phyloP scores from a whole-genome alignment of 2,329 filamentous ascomycete genomes.

The Ophiobolus disseminans region DNA sequence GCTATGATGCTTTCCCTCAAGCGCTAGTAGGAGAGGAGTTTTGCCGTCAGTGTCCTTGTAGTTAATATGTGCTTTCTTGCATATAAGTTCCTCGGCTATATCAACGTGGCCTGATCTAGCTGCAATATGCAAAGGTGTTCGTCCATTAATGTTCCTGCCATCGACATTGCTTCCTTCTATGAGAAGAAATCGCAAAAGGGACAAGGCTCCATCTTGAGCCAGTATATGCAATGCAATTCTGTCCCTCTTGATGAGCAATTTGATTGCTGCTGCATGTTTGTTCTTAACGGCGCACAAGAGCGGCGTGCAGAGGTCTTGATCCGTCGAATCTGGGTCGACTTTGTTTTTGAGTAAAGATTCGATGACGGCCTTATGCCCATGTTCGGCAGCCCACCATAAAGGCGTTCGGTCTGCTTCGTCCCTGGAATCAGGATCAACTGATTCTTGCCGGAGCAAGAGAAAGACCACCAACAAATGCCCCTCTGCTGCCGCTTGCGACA shows the following conservation, averaged over 20 bases:
- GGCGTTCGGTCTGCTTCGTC: conserved; percentile 7
- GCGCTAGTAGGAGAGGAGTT: conserved; percentile 1
- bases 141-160: background rate
- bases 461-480: background rate
- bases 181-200: background rate
- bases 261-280: background rate
- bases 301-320: conserved; percentile 1
- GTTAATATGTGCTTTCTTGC: background rate
- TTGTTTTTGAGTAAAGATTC: background rate
- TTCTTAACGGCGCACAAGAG: background rate
- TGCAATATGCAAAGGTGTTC: conserved; percentile 3
- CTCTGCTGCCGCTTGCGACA: conserved; percentile 1
- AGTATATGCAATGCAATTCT: background rate
- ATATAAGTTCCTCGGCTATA: background rate
- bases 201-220: background rate
- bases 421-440: conserved; percentile 16
- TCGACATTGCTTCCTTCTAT: background rate
- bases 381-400: conserved; percentile 2
- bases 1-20: background rate
- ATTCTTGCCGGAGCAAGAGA: background rate
- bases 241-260: background rate
- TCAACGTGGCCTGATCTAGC: background rate
- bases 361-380: background rate
- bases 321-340: conserved; percentile 1
- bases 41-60: background rate